Base-by-base conservation (phyloP, 352 stramenopile genomes). In the Phytophthora pistaciae region DNA sequence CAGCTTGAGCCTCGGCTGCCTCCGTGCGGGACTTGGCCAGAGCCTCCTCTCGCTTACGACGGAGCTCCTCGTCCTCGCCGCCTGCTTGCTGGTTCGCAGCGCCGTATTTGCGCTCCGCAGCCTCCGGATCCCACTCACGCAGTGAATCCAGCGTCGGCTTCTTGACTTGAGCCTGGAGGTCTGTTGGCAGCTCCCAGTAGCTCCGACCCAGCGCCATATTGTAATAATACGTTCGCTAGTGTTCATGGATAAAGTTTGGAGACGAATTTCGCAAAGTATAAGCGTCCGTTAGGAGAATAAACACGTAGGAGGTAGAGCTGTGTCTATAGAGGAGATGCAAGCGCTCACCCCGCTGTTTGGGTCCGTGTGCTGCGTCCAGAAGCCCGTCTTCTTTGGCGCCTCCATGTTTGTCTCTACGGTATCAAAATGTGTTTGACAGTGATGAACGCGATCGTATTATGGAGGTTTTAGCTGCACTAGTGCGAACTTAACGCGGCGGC, bases 281-380 rank as follows among this genome's bases (percentile, higher is more conserved):
- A 56, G 56, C 50, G 31, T 31, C 3, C n/a, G 25, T 23, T 5
- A 54, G 18, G 46, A 18, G 18, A 53, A 44, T 3, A 11, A 56
- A n/a, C 25, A 20, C 7, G 13, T 11, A 54, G 29, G 42, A 5
- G 13, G n/a, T 42, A 59, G 29, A 8, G 25, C 57, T 14, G 13
- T 8, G 58, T 50, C 25, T 73, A 58, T 62, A 46, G 29, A 54
- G 52, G n/a, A 9, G 9, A 55, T 64, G 13, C 7, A 64, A n/a
- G 25, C 1, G 31, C 82, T 64, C 77, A 93, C 87, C 25, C 83
- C 85, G 25, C 68, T 79, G n/a, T 56, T 72, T 16, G 80, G 60
- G 59, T 95, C 87, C 52, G 84, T 68, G 56, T 95, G 87, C 65
- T 92, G 59, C 56, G 87, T 95, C 87, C 87, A 95, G 40, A 95